phyloP scores from a whole-genome alignment of 805 yeast species.

The Lipomyces chichibuensis region DNA sequence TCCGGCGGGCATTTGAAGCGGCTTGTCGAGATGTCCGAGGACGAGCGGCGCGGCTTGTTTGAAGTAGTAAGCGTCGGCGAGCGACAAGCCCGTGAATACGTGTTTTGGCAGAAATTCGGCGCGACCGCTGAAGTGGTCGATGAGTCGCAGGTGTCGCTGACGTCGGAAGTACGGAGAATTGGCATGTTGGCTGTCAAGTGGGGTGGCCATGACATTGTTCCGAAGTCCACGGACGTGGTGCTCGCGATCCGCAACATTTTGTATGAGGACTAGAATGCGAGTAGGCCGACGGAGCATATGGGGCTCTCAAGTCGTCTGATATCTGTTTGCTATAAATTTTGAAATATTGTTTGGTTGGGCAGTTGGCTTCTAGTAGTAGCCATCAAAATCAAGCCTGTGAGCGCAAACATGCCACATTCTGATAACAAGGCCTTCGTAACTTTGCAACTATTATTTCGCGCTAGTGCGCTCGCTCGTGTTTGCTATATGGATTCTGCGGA shows the following conservation, averaged over 20 bases:
- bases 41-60: slow-evolving; percentile 22
- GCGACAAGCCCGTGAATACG: slow-evolving; percentile 20
- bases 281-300: background rate
- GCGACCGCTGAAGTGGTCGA: background rate
- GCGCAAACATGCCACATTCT: too few species aligned
- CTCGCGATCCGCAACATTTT: slow-evolving; percentile 20
- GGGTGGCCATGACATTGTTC: slow-evolving; percentile 30
- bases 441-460: too few species aligned
- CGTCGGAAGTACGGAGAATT: slow-evolving; percentile 16
- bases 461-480: too few species aligned
- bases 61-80: slow-evolving; percentile 15
- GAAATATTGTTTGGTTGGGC: background rate
- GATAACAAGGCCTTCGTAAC: too few species aligned
- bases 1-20: slow-evolving; percentile 6
- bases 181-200: slow-evolving; percentile 21
- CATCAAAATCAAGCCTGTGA: too few species aligned
- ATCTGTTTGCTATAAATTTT: background rate
- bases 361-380: too few species aligned
- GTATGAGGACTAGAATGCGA: slow-evolving; percentile 7
- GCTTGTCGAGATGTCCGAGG: slow-evolving; percentile 15
- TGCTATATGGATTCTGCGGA: too few species aligned
- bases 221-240: slow-evolving; percentile 27
- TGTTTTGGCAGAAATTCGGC: slow-evolving; percentile 17
- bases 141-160: background rate
- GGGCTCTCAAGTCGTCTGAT: background rate